Evolutionary conservation across 139 green algal genomes (phyloP).

Genomic region (Chlamydomonas sp.): DNA sequence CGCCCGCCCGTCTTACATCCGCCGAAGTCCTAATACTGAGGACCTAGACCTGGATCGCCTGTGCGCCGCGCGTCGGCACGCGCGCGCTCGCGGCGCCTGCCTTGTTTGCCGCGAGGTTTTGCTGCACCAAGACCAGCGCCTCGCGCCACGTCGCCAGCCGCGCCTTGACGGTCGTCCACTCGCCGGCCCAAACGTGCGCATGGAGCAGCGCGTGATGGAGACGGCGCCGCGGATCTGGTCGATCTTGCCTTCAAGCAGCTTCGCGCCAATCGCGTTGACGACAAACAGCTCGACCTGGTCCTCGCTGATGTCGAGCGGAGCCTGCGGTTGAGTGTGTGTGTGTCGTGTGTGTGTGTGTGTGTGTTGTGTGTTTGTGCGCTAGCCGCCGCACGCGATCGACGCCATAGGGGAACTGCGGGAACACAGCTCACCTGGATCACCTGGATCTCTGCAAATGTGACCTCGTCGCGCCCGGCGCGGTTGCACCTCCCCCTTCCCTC

Average conservation of each 20-base stretch:
- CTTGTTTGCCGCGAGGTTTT: constrained; percentile 8
- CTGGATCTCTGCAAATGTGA: too few species aligned
- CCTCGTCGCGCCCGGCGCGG: neutral
- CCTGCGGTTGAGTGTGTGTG: too few species aligned
- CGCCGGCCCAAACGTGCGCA: constrained; percentile 31
- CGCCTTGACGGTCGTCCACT: constrained; percentile 30
- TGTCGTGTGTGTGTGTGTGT: too few species aligned
- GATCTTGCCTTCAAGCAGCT: constrained; percentile 47
- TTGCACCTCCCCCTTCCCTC: too few species aligned
- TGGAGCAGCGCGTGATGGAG: constrained; percentile 31
- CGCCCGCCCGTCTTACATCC: too few species aligned
- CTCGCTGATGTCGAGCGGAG: constrained; percentile 34
- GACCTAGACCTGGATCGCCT: constrained; percentile 16
- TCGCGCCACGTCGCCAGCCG: constrained; percentile 26
- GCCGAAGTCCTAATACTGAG: too few species aligned
- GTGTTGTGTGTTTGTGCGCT: constrained; percentile 15
- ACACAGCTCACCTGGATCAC: too few species aligned
- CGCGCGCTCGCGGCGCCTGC: constrained; percentile 6
- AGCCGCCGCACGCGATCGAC: too few species aligned
- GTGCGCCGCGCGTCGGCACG: constrained; percentile 1
- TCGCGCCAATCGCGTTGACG: constrained; percentile 40
- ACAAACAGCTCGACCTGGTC: constrained; percentile 43
- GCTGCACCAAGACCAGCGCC: constrained; percentile 2
- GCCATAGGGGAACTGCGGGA: too few species aligned
- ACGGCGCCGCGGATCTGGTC: constrained; percentile 33